These are phyloP conservation scores for Tripidium arundinaceum DNA, from an alignment of 202 grass and related monocot genomes.

Conservation along the genomic window DNA sequence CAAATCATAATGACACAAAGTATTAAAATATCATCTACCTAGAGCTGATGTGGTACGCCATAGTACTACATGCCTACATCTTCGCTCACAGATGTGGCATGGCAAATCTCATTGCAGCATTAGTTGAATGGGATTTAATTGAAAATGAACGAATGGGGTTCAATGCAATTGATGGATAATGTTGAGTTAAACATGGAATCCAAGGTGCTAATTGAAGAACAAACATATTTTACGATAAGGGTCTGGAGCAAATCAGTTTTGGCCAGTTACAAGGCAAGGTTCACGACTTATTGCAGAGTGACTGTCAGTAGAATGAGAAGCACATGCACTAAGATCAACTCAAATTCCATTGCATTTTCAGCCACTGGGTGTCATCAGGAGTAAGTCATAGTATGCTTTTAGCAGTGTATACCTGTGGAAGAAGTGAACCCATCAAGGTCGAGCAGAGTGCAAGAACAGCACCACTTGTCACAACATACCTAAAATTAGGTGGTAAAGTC, in stretches of 20 bases:
- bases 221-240: background rate
- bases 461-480: conserved; percentile 90
- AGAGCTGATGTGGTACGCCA: background rate
- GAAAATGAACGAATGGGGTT: background rate
- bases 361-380: background rate
- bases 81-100: background rate
- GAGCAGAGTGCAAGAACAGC: conserved; percentile 98
- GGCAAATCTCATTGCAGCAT: background rate
- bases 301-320: background rate
- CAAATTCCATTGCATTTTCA: conserved; percentile 1
- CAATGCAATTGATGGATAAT: background rate
- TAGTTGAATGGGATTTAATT: background rate
- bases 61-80: background rate
- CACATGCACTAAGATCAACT: background rate
- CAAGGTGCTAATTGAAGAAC: background rate
- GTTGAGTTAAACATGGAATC: background rate
- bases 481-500: conserved; percentile 37
- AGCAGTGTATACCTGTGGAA: conserved; percentile 71
- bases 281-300: background rate
- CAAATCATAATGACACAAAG: background rate
- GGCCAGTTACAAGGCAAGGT: conserved; percentile 1
- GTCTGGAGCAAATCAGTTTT: background rate
- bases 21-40: background rate
- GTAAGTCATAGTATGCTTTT: conserved; percentile 16
- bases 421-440: conserved; percentile 94